Base-by-base conservation (phyloP, 352 stramenopile genomes). In the Pythium myriotylum region DNA sequence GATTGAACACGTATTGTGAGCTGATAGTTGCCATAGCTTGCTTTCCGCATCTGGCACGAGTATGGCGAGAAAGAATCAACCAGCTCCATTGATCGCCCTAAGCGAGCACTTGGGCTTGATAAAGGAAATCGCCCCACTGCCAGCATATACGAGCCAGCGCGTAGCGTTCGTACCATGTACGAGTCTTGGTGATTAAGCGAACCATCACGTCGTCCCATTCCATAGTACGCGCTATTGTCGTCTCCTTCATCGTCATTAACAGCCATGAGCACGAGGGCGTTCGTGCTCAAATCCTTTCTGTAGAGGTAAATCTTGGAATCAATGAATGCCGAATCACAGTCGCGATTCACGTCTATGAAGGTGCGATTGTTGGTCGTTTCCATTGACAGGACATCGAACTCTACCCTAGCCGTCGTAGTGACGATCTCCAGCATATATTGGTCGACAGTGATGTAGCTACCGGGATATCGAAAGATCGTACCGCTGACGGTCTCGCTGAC, bases 241-340 rank as follows among this genome's bases (percentile, higher is more conserved):
- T 87, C 78, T 8, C 69, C 82, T 61, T 84, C 74, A 32, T 89
- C 82, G 63, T 91, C 79, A 45, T 91, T 89, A 27, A 54, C 81
- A n/a, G 70, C 79, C 2, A 89, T 50, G 9, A 81, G 54, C 12
- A 59, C 64, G 23, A 84, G 57, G 5, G 59, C 54, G 4, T 70
- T 65, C 3, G 81, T 63, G 0, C 56, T 50, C 4, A 24, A 35
- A 27, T 52, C 51, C 17, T 71, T 46, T 2, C 54, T 39, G 46
- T 85, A 88, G 10, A 89, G 55, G 42, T 71, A 79, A 12, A 89
- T 62, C 29, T 88, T 74, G 17, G 82, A 84, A 67, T 89, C 79
- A 40, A 91, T 88, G 60, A 73, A 89, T 1, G 79, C 77, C 57
- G 79, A 91, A 65, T 91, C 82, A 43, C 82, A 91, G 54, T 91